Base-by-base conservation (phyloP, 352 stramenopile genomes). In the Poterioochromonas sp. region DNA sequence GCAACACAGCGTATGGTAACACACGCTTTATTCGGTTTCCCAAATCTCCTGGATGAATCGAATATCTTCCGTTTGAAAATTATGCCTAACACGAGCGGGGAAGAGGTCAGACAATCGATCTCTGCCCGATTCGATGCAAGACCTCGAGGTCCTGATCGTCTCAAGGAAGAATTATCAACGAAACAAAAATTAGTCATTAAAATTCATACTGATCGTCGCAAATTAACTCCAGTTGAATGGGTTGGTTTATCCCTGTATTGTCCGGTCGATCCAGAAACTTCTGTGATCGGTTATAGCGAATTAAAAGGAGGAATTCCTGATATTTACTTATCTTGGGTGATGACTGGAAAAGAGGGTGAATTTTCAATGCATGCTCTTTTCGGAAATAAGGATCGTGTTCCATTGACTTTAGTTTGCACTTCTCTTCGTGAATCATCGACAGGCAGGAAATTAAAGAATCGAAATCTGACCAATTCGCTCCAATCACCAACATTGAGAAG, bases 1-100 rank as follows among this genome's bases (percentile, higher is more conserved):
- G 41, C 39, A 3, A 74, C 65, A 22, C 65, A 74, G 29, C 37
- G 65, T 39, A 74, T 74, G 65, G 65, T 74, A 5, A 35, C 65
- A 1, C 8, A 15, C 15, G 65, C 65, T 34, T 35, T 74, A 0
- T 74, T 74, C 29, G 47, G 26, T 26, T 15, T 26, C 15, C 15
- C 47, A 26, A n/a, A n/a, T n/a, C n/a, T n/a, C n/a, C n/a, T n/a
- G n/a, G n/a, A n/a, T n/a, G n/a, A n/a, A n/a, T n/a, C n/a, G n/a
- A n/a, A n/a, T n/a, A n/a, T n/a, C n/a, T n/a, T n/a, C n/a, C 47
- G 47, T 26, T 26, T 15, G 47, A 58, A 58, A 58, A n/a, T n/a
- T n/a, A n/a, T n/a, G n/a, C n/a, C n/a, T n/a, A n/a, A n/a, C n/a
- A n/a, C n/a, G n/a, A n/a, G n/a, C n/a, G n/a, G n/a, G n/a, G n/a